A percentile compares a stretch with the other conserved stretches of the same genome.
Conservation (phyloP, 495 filamentous ascomycete genomes). For the Lindgomyces ingoldianus region DNA sequence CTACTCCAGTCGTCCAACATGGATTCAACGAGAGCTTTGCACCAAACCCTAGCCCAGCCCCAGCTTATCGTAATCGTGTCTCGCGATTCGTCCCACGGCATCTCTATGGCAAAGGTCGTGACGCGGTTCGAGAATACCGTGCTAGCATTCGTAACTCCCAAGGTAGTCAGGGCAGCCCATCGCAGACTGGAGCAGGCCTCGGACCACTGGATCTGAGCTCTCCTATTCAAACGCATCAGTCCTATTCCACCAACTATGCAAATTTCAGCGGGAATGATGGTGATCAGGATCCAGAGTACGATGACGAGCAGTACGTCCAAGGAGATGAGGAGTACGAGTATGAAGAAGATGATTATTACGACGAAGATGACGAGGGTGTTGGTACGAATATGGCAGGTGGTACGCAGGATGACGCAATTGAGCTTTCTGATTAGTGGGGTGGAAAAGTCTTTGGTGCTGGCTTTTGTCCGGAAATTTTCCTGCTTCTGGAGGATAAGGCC, state of each 20-base stretch:
- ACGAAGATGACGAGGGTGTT: constrained; percentile 22
- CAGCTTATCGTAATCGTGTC: constrained; percentile 36
- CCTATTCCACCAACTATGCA: not conserved
- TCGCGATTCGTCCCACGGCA: constrained; percentile 45
- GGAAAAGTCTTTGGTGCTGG: too few species aligned
- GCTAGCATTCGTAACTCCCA: constrained; percentile 2
- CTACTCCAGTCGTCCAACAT: not conserved
- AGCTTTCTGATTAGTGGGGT: constrained; percentile 35
- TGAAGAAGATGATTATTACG: constrained; percentile 29
- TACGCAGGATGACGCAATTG: constrained; percentile 39
- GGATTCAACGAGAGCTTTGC: constrained; percentile 19
- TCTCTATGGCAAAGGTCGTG: constrained; percentile 40
- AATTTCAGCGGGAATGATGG: constrained; percentile 5
- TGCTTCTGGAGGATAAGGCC: too few species aligned
- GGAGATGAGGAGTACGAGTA: constrained; percentile 28
- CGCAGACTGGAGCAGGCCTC: not conserved
- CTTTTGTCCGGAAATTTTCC: too few species aligned
- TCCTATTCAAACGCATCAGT: constrained; percentile 25
- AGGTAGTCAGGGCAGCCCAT: not conserved
- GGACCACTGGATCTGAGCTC: constrained; percentile 6
- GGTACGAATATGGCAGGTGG: constrained; percentile 9
- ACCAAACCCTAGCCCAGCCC: not conserved
- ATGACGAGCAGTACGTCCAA: constrained; percentile 24
- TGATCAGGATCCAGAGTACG: constrained; percentile 20
- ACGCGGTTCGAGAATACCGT: constrained; percentile 22